Evolutionary conservation across 768 basidiomycete species (phyloP), one percentile per base, ranked within the genome.

Genomic region (Leccinum broughii): DNA sequence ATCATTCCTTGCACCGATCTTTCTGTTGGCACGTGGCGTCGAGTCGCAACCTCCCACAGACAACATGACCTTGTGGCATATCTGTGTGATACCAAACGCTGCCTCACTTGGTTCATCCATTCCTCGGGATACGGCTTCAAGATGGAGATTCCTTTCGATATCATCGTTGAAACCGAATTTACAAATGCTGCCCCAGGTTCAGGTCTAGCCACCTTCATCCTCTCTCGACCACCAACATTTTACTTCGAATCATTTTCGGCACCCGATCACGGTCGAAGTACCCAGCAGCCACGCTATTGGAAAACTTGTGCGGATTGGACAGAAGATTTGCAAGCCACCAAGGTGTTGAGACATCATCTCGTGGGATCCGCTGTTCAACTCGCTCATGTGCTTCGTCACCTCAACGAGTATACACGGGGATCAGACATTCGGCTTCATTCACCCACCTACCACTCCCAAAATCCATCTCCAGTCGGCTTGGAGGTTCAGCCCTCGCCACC

Each of bases 61-160:
- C 82, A 81, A 56, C 80, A 87, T 63, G 90, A 91, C 72, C 79
- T 93, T 9, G 79, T 93, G 35, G 88, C 89, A 2, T 93, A 92
- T 72, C 77, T 89, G 13, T 92, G 83, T 70, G 87, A 92, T 24
- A 62, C 71, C 46, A 88, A 83, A 65, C 84, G 81, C 46, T 85
- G 82, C 67, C 75, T 93, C 30, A 83, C 83, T 4, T 93, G 92
- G 92, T 93, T 87, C 72, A 87, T 93, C 57, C 83, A 85, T 46
- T 88, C 88, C 6, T 79, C 76, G 1, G 89, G 88, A 22, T 82
- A 81, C 62, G 84, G 88, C 20, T 93, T 92, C 80, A 93, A 93
- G 73, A 93, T 93, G 88, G 89, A 90, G 62, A 80, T 93, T 17
- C 84, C 89, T 5, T 91, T 89, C 73, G 78, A 84, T 58, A 80